Percentiles rank a stretch among this genome's conserved stretches.
These are phyloP conservation scores for Pedinophyceae sp. DNA, from an alignment of 139 green algal genomes.

Conservation along the genomic window DNA sequence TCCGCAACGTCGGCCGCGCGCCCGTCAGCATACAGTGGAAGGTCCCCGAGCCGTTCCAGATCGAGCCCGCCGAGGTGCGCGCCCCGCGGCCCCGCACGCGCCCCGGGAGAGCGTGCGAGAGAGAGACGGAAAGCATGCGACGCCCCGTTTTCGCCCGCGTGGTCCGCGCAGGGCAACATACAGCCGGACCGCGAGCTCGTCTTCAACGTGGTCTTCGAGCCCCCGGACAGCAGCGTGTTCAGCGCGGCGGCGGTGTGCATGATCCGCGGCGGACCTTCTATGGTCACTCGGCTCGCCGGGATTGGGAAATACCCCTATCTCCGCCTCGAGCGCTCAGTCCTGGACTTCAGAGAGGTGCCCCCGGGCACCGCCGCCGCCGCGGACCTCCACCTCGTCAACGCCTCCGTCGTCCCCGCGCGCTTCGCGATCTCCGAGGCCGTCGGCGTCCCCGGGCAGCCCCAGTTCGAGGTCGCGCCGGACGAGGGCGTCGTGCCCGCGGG, in stretches of 20 bases:
- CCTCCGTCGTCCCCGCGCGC: neutral
- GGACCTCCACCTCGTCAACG: neutral
- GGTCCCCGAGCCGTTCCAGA: neutral
- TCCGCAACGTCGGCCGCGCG: slow-evolving; percentile 1
- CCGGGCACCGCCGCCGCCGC: no score
- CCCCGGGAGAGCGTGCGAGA: no score
- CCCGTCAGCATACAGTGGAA: slow-evolving; percentile 1
- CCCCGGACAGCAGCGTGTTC: neutral
- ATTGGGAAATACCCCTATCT: neutral
- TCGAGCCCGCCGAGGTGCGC: slow-evolving; percentile 2
- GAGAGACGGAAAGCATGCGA: no score
- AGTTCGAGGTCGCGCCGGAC: neutral
- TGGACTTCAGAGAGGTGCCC: neutral
- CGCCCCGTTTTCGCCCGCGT: no score
- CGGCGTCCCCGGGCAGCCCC: neutral
- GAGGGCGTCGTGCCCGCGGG: no score
- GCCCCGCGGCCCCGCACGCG: no score
- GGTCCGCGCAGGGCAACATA: no score
- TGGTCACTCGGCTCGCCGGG: neutral
- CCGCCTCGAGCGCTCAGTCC: neutral
- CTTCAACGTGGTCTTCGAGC: no score
- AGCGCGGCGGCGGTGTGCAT: neutral
- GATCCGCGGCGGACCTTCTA: neutral
- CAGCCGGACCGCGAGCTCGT: no score
- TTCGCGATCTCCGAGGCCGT: neutral